Conservation (phyloP, 345 rosid genomes). For the Murraya paniculata region DNA sequence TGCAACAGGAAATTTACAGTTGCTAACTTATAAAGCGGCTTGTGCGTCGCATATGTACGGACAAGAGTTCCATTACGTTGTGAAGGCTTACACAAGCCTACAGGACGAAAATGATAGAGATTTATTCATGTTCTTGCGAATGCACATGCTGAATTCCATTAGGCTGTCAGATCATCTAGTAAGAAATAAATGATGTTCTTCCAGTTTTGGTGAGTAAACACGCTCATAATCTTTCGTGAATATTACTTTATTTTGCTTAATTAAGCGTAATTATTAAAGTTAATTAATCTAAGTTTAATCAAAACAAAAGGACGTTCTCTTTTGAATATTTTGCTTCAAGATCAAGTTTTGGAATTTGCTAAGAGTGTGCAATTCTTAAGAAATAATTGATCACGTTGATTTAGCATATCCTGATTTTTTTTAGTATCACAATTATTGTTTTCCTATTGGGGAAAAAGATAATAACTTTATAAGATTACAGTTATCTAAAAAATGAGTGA, state of each 20-base stretch:
- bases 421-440: too few relatives aligned
- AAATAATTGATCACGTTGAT: too few relatives aligned
- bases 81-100: conserved; percentile 28
- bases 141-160: conserved; percentile 40
- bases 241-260: neutral
- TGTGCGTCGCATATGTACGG: conserved; percentile 72
- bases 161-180: conserved; percentile 23
- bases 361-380: too few relatives aligned
- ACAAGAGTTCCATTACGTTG: conserved; percentile 44
- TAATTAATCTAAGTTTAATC: too few relatives aligned
- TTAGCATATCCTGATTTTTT: too few relatives aligned
- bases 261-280: too few relatives aligned
- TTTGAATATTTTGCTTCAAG: too few relatives aligned
- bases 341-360: too few relatives aligned
- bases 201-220: neutral
- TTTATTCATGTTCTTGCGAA: conserved; percentile 36
- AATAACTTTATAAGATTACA: too few relatives aligned
- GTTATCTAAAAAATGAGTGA: too few relatives aligned
- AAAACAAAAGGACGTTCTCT: too few relatives aligned
- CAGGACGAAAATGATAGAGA: conserved; percentile 29
- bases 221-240: neutral
- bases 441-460: too few relatives aligned
- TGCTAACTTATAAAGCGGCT: conserved; percentile 67
- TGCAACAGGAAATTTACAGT: conserved; percentile 47
- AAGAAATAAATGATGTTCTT: conserved; percentile 4